Conservation (phyloP, 495 filamentous ascomycete species). For the Aspergillus conjunctus region DNA sequence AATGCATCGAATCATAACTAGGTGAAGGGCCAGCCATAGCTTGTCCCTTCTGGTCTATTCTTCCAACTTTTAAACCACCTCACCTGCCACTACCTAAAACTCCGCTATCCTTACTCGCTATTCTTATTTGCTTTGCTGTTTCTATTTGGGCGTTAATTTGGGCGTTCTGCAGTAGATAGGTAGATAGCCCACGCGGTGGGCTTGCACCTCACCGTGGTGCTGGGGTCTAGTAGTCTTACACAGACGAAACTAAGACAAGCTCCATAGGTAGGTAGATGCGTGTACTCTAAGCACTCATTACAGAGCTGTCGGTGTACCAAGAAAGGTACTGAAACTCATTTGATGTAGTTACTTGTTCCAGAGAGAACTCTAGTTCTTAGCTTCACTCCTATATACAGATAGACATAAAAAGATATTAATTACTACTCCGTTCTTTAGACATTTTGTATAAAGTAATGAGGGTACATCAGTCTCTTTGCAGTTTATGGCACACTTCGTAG, state of each 20-base stretch:
- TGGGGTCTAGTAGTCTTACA: background rate
- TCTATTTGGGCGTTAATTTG: slow-evolving; percentile 4
- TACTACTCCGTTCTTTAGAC: no score
- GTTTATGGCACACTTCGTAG: no score
- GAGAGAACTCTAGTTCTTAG: background rate
- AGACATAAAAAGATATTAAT: no score
- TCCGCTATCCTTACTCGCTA: background rate
- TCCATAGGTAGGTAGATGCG: slow-evolving; percentile 2
- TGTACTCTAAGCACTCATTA: background rate
- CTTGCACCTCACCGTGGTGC: slow-evolving; percentile 8
- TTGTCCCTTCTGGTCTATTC: background rate
- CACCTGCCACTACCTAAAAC: background rate
- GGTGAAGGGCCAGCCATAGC: background rate
- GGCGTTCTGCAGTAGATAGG: slow-evolving; percentile 8
- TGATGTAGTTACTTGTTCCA: background rate
- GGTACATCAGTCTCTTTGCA: no score
- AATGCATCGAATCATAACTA: background rate
- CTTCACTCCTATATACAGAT: background rate
- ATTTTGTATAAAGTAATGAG: no score
- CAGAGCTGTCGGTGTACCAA: background rate
- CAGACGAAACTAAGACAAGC: slow-evolving; percentile 6
- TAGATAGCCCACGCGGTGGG: background rate
- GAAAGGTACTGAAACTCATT: background rate
- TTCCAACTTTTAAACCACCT: background rate
- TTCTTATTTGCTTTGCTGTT: slow-evolving; percentile 2